Percentiles rank a stretch among this genome's conserved stretches.
Evolutionary conservation across 2,329 filamentous ascomycete species (phyloP).

Genomic region (Fonsecaea monophora): DNA sequence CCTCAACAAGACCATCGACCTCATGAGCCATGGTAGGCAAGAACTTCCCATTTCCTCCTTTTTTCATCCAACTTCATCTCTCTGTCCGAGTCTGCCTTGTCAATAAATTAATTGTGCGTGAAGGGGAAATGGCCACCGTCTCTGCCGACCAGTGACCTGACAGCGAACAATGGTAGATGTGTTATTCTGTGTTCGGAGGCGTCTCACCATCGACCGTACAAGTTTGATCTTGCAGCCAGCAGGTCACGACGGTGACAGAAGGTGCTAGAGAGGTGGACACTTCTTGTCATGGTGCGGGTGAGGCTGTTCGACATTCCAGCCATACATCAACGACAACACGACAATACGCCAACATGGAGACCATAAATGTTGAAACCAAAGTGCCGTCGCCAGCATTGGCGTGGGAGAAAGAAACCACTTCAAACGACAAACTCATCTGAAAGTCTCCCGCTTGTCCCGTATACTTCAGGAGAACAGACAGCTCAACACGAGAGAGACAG

Average conservation of each 20-base stretch:
- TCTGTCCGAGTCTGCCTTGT: slow-evolving; percentile 1
- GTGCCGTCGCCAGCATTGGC: not conserved
- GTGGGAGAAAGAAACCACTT: not conserved
- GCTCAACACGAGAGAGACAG: slow-evolving; percentile 1
- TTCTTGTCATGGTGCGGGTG: not conserved
- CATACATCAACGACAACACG: not conserved
- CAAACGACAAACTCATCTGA: not conserved
- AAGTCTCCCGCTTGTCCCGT: not conserved
- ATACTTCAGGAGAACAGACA: not conserved
- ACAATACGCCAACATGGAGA: not conserved
- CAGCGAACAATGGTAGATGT: not conserved
- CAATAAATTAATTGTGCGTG: not conserved
- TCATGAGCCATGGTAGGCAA: not conserved
- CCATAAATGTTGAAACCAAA: not conserved
- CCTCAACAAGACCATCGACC: not conserved
- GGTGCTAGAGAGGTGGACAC: not conserved
- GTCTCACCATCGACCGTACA: not conserved
- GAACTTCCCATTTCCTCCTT: not conserved
- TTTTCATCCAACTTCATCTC: not conserved
- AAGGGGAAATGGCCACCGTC: not conserved
- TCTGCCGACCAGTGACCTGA: not conserved
- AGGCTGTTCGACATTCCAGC: not conserved
- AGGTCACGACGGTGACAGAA: not conserved
- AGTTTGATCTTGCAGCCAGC: not conserved
- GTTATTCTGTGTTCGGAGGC: not conserved